Base-by-base conservation (phyloP, 163 green algal genomes). In the Volvox carteri region DNA sequence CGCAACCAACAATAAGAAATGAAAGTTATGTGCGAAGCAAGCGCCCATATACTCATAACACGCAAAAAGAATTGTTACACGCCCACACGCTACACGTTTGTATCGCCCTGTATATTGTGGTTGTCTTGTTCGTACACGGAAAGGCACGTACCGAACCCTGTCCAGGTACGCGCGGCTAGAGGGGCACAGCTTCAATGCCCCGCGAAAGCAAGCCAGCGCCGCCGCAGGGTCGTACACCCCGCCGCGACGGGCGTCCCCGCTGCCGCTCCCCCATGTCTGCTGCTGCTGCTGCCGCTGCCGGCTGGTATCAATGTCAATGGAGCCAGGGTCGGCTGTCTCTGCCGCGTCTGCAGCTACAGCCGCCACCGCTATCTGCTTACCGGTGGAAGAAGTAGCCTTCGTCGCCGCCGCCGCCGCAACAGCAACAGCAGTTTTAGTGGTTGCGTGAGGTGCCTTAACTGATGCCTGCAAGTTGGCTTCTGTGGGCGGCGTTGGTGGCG, bases 151-250 rank as follows among this genome's bases (percentile, higher is more conserved):
- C n/a, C n/a, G n/a, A n/a, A 46, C 37, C 0, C 83, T 70, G 44
- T 74, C 83, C 37, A 7, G 5, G 37, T 83, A 83, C 35, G n/a
- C 11, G 1, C 4, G 18, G 30, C 35, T 56, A 25, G 18, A 5
- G 25, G 83, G 83, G 37, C 48, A 46, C 68, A 88, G 83, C 44
- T 28, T 50, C 83, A 4, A 25, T 7, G 83, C 83, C 2, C 83
- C 83, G 4, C 23, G 67, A 42, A 62, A 88, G 48, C 30, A 58
- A 52, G 11, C 25, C 48, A 88, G 68, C 50, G 83, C 83, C 1
- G 48, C 83, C 2, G 68, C 65, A 35, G 33, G 25, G 25, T 88
- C 83, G 3, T 56, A 19, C 30, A 70, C 5, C 12, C 5, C 33
- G 42, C 62, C 58, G 44, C 14, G 8, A 9, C 39, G 11, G 1